phyloP scores from a whole-genome alignment of 805 yeast genomes.

The Starmerella roubikii region DNA sequence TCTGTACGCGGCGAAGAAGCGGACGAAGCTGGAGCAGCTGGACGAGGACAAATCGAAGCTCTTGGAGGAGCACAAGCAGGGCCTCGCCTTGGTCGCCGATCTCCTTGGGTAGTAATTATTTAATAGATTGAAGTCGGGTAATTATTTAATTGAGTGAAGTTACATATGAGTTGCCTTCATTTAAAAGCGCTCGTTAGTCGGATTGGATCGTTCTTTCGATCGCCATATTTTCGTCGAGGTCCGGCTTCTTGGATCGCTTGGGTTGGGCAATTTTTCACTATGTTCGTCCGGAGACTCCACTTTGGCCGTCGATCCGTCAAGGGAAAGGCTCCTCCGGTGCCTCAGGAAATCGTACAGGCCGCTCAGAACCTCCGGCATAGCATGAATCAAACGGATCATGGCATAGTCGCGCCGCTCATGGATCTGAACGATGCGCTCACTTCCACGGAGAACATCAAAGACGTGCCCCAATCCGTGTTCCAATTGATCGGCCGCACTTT shows the following conservation, averaged over 20 bases:
- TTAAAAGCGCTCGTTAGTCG: too few species aligned
- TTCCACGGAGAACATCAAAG: not conserved
- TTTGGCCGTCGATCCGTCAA: slow-evolving; percentile 2
- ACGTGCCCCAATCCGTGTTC: slow-evolving; percentile 13
- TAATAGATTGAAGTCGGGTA: too few species aligned
- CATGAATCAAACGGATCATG: not conserved
- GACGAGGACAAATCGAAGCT: not conserved
- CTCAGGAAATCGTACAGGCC: slow-evolving; percentile 6
- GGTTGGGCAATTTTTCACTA: too few species aligned
- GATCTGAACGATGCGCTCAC: slow-evolving; percentile 8
- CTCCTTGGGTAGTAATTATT: slow-evolving; percentile 5
- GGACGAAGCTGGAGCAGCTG: not conserved
- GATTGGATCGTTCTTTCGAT: too few species aligned
- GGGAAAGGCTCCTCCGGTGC: not conserved
- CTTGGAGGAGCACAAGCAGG: slow-evolving; percentile 10
- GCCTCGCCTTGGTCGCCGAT: slow-evolving; percentile 6
- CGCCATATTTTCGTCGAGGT: too few species aligned
- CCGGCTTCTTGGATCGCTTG: too few species aligned
- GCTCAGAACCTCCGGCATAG: slow-evolving; percentile 13
- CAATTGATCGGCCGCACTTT: slow-evolving; percentile 14
- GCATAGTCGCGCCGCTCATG: slow-evolving; percentile 1
- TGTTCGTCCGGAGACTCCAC: slow-evolving; percentile 3
- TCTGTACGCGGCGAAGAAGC: not conserved
- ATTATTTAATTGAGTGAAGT: too few species aligned
- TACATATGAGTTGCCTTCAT: too few species aligned